phyloP scores from a whole-genome alignment of 371 early-diverging fungal genomes.

The Apophysomyces elegans region DNA sequence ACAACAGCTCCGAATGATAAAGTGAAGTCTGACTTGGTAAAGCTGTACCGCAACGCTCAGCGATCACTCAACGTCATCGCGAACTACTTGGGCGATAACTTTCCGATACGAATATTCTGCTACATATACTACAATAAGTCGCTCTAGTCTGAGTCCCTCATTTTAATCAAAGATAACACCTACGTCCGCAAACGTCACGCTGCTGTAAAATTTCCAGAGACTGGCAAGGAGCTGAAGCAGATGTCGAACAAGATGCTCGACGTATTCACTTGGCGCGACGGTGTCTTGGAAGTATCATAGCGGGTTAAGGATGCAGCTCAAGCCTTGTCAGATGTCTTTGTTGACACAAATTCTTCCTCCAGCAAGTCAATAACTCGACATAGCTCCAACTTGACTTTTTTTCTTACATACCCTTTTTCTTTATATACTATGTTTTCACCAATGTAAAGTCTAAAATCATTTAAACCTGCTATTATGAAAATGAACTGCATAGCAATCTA shows the following conservation, averaged over 20 bases:
- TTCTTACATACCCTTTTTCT: too few species aligned
- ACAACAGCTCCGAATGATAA: neutral
- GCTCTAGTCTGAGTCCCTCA: conserved; percentile 8
- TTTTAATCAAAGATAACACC: neutral
- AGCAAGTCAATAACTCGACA: too few species aligned
- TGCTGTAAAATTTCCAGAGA: conserved; percentile 1
- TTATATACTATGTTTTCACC: too few species aligned
- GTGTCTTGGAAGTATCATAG: too few species aligned
- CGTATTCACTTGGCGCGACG: conserved; percentile 12
- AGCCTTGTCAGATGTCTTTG: too few species aligned
- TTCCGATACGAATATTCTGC: conserved; percentile 12
- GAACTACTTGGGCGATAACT: neutral
- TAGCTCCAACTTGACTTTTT: too few species aligned
- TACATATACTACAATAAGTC: conserved; percentile 8
- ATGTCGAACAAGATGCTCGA: neutral
- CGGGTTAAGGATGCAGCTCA: too few species aligned
- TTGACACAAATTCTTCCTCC: too few species aligned
- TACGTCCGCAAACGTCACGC: neutral
- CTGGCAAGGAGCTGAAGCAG: conserved; percentile 7
- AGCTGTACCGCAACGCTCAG: conserved; percentile 9
- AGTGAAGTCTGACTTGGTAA: conserved; percentile 1
- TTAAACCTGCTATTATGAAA: too few species aligned
- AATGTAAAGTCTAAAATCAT: too few species aligned
- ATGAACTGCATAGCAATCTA: too few species aligned
- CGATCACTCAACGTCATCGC: conserved; percentile 1